Evolutionary conservation across 208 protist genomes (phyloP), one percentile per base, ranked within the genome.

Genomic region (Zelonia costaricensis): DNA sequence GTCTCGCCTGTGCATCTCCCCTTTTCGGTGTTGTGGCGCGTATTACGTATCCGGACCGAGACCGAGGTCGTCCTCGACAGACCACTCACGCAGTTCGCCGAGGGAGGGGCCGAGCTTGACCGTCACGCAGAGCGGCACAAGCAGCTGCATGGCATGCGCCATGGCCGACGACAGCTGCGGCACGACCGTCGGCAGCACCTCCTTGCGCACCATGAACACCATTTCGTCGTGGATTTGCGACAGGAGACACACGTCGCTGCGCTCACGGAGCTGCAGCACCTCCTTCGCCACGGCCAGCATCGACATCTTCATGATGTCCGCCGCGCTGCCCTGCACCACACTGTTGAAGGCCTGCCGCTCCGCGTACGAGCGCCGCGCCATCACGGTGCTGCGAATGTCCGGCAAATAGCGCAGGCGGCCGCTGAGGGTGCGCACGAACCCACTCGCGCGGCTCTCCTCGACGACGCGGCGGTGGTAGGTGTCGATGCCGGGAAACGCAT

Each of bases 261-360:
- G 57, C n/a, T 82, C 68, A 31, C 46, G 63, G n/a, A 55, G 51
- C 49, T 73, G 79, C 62, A 93, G 70, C 63, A 92, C 82, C 0
- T 91, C 75, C 20, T 54, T 73, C 27, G 91, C 74, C 22, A 94
- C 76, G 5, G 76, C 85, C 5, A 95, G 46, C 92, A 97, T 97
- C 13, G 77, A 74, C 55, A 88, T 62, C 68, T 97, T 97, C 77
- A 95, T 89, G 0, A 97, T 70, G 47, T 97, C 92, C 40, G 92
- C 92, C 2, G 92, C 89, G 49, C 82, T 93, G 38, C 92, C 92
- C 46, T 97, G 92, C 48, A 97, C 64, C 1, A 93, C 80, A 15
- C 85, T 92, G 71, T 97, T 97, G 60, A 95, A 92, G n/a, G 92
- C 89, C 78, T 94, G 89, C 31, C 92, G 82, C 73, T 94, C 84